Evolutionary conservation across 2,329 filamentous ascomycete species (phyloP), one percentile per base, ranked within the genome.

Genomic region (Hymenoscyphus infarciens): DNA sequence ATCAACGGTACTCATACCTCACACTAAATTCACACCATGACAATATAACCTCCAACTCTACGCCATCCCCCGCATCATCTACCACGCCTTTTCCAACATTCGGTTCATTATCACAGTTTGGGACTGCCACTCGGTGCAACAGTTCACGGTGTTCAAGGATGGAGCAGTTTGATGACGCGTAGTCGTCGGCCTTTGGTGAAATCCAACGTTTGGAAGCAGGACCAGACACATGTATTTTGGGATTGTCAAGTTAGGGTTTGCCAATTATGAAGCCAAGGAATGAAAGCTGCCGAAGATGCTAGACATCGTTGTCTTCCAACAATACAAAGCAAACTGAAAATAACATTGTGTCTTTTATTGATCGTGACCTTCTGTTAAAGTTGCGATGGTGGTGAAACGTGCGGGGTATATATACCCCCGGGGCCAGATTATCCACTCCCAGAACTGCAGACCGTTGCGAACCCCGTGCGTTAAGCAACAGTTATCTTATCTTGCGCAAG

Each of bases 1-100:
- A 76, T 78, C 76, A 75, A 76, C 71, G 72, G 75, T 64, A 74
- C 70, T 72, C 69, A 68, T 70, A 66, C 65, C 71, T 69, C 68
- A 65, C 69, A 54, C 52, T 67, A 62, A 66, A 63, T 67, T 70
- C 62, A 56, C 67, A 69, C 69, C 74, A 77, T 75, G 76, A 77
- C 71, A 75, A 76, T 52, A 62, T 67, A 70, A 70, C 59, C 63
- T 71, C 70, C 70, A 62, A 65, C 65, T 67, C 64, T 73, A 64
- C 67, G 71, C 72, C 68, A 70, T 74, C 68, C 69, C 70, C 68
- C 71, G 72, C 75, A 75, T 73, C 74, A 49, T 49, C 67, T 59
- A 69, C 72, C 69, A 71, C 65, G 61, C 70, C 69, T 73, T 71
- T 74, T 74, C 70, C 73, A 74, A 65, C 73, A 74, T 69, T 69